Percentiles rank a stretch among this genome's conserved stretches.
These are phyloP conservation scores for Cryphonectria naterciae DNA, from an alignment of 2,329 filamentous ascomycete genomes.

Conservation along the genomic window DNA sequence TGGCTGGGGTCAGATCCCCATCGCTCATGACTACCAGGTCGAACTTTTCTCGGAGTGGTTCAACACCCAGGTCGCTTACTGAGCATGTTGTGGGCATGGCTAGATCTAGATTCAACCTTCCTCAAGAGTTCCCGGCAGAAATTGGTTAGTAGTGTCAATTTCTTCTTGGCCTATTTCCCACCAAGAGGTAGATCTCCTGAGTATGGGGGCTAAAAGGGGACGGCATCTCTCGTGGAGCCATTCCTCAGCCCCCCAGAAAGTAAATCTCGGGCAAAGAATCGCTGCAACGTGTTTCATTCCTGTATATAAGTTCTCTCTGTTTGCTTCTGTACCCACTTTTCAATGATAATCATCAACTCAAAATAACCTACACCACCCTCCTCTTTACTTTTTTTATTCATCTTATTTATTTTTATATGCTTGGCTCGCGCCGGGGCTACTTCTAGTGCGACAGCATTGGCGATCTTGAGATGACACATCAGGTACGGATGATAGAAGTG, in stretches of 20 bases:
- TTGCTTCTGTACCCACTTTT: no score
- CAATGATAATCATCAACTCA: no score
- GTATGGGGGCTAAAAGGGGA: not conserved
- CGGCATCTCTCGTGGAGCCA: not conserved
- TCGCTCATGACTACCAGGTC: conserved; percentile 27
- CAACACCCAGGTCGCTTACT: not conserved
- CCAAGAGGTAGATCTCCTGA: not conserved
- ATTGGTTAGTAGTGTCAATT: not conserved
- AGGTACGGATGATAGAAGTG: not conserved
- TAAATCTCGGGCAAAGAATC: not conserved
- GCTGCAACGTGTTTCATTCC: not conserved
- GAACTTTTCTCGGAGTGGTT: conserved; percentile 28
- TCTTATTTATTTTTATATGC: no score
- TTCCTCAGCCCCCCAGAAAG: no score
- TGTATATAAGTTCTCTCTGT: not conserved
- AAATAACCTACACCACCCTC: no score
- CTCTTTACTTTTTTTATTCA: no score
- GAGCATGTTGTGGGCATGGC: not conserved
- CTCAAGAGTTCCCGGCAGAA: not conserved
- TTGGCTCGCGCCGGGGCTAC: not conserved
- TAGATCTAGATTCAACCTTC: no score
- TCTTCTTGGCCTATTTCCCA: not conserved
- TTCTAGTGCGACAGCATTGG: not conserved
- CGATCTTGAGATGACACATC: not conserved
- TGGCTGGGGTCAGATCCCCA: conserved; percentile 28